Percentiles rank a stretch among this genome's conserved stretches.
phyloP scores from a whole-genome alignment of 371 early-diverging fungal species.

The Mortierella polycephala region DNA sequence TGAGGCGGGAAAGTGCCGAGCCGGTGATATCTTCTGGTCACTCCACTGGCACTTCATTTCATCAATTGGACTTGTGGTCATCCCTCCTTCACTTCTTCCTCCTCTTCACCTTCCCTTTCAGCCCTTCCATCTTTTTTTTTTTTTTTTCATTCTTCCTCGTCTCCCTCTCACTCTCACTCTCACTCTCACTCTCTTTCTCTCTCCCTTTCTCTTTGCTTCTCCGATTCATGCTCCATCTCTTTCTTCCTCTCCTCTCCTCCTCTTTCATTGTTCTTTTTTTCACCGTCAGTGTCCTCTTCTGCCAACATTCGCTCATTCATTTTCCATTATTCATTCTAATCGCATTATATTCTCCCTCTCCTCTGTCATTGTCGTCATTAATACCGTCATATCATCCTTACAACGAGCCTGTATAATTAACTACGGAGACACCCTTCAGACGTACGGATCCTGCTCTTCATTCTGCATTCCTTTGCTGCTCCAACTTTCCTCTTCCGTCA shows the following conservation, averaged over 20 bases:
- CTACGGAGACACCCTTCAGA: no score
- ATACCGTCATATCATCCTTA: no score
- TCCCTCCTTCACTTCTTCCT: slow-evolving; percentile 1
- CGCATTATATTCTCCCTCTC: no score
- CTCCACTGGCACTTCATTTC: no score
- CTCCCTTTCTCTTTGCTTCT: neutral
- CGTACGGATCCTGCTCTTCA: no score
- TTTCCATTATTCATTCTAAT: neutral
- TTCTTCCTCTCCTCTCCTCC: neutral
- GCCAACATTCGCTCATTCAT: neutral
- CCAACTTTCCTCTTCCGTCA: neutral
- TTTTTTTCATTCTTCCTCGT: neutral
- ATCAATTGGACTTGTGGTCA: no score
- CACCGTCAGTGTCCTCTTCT: neutral
- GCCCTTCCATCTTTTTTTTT: neutral
- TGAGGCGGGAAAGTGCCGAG: no score
- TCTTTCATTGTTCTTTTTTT: neutral
- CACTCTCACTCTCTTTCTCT: slow-evolving; percentile 1
- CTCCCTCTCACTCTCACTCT: slow-evolving; percentile 1
- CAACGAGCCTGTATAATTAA: no score
- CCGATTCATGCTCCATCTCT: neutral
- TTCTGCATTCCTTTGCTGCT: no score
- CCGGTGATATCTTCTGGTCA: no score
- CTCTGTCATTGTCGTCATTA: no score
- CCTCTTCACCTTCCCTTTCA: neutral